Percentiles rank a stretch among this genome's conserved stretches.
Evolutionary conservation across 2,329 filamentous ascomycete species (phyloP).

Genomic region (Bipolaris oryzae): DNA sequence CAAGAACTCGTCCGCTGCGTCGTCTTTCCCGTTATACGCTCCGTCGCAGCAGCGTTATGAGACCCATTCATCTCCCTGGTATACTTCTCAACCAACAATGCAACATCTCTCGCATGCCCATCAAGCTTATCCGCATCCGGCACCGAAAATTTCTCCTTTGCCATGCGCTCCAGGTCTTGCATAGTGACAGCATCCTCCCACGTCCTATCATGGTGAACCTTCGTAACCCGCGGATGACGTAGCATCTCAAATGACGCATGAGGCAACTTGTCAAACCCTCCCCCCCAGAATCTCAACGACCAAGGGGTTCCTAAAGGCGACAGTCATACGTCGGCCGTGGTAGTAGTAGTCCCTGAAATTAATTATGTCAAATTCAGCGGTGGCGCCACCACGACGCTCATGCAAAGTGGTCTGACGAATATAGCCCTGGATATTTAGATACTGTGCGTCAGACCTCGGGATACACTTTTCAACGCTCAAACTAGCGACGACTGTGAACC

Average conservation of each 20-base stretch:
- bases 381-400: constrained; percentile 19
- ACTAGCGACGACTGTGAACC: constrained; percentile 69
- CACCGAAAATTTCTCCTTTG: constrained; percentile 57
- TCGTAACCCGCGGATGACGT: constrained; percentile 76
- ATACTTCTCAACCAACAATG: constrained; percentile 32
- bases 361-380: constrained; percentile 32
- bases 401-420: constrained; percentile 42
- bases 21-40: constrained; percentile 30
- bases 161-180: constrained; percentile 70
- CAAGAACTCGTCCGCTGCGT: constrained; percentile 26
- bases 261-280: constrained; percentile 75
- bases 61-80: constrained; percentile 17
- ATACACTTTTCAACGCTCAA: constrained; percentile 56
- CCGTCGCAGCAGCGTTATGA: constrained; percentile 24
- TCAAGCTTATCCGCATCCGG: constrained; percentile 34
- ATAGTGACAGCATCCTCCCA: constrained; percentile 73
- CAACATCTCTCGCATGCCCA: constrained; percentile 41
- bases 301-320: constrained; percentile 71
- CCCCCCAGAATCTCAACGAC: constrained; percentile 80
- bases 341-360: constrained; percentile 21
- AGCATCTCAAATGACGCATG: constrained; percentile 74
- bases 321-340: constrained; percentile 45
- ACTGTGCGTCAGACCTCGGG: constrained; percentile 51
- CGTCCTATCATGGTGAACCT: constrained; percentile 77
- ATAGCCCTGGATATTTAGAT: constrained; percentile 51